phyloP scores from a whole-genome alignment of 352 stramenopile genomes.

The Phytophthora pistaciae region DNA sequence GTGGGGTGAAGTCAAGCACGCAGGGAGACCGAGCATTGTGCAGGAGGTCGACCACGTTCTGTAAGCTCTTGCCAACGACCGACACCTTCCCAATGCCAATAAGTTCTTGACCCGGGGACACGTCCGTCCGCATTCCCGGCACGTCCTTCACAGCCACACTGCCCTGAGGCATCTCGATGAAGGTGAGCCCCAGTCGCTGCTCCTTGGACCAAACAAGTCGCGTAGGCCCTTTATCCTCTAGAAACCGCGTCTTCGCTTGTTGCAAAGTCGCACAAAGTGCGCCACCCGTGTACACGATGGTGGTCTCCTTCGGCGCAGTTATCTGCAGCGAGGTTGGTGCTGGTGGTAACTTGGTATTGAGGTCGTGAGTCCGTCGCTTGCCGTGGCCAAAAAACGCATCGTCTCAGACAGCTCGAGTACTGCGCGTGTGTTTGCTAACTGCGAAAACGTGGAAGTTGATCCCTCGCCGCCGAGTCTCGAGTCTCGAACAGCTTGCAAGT shows the following conservation, averaged over 20 bases:
- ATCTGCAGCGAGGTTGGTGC: constrained; percentile 9
- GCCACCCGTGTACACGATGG: constrained; percentile 44
- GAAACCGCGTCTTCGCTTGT: constrained; percentile 42
- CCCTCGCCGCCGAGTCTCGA: background rate
- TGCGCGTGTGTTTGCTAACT: constrained; percentile 19
- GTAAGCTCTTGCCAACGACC: constrained; percentile 43
- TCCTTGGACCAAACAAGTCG: constrained; percentile 57
- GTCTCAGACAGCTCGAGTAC: constrained; percentile 10
- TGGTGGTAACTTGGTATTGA: constrained; percentile 17
- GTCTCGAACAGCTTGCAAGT: constrained; percentile 25
- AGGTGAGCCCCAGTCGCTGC: constrained; percentile 57
- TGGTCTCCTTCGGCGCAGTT: constrained; percentile 7
- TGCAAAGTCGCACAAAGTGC: constrained; percentile 54
- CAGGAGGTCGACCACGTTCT: constrained; percentile 50
- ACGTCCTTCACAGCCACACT: constrained; percentile 53
- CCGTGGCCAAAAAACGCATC: constrained; percentile 27
- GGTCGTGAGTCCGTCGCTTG: constrained; percentile 16
- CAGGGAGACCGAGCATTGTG: constrained; percentile 47
- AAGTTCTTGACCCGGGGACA: constrained; percentile 54
- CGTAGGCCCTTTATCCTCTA: constrained; percentile 37
- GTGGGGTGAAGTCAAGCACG: constrained; percentile 55
- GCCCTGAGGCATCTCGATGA: constrained; percentile 48
- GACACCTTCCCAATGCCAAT: constrained; percentile 49
- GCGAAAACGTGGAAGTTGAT: background rate
- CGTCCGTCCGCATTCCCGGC: constrained; percentile 28